Percentiles rank a stretch among this genome's conserved stretches.
phyloP scores from a whole-genome alignment of 106 monocot species.

The Dendrobium huoshanense region DNA sequence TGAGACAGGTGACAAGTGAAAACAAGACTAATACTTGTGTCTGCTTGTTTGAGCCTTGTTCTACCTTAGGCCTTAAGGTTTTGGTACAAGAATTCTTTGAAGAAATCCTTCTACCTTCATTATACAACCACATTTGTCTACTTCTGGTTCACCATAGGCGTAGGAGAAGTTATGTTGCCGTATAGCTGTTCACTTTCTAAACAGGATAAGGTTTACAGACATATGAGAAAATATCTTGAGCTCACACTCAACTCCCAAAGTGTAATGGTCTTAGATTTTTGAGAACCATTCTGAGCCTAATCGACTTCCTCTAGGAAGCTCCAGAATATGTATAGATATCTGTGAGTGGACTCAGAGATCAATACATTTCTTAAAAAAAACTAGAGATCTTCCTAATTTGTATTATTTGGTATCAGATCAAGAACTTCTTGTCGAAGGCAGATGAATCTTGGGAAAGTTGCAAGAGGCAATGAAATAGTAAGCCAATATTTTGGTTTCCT shows the following conservation, averaged over 20 bases:
- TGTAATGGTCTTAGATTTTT: background rate
- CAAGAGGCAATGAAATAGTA: background rate
- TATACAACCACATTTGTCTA: background rate
- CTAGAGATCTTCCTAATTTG: background rate
- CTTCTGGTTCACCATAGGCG: background rate
- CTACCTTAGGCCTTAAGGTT: too few species aligned
- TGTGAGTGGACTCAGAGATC: background rate
- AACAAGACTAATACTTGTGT: too few species aligned
- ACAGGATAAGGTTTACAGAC: background rate
- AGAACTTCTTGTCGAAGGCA: background rate
- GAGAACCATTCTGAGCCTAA: background rate
- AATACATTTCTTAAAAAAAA: background rate
- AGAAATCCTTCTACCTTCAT: background rate
- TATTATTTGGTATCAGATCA: background rate
- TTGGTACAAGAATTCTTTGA: background rate
- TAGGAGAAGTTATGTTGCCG: background rate
- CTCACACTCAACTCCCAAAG: background rate
- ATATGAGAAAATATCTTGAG: background rate
- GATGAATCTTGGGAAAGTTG: background rate
- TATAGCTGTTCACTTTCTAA: background rate
- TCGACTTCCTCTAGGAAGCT: background rate
- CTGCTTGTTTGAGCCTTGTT: too few species aligned
- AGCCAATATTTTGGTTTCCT: background rate
- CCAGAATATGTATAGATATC: slow-evolving; percentile 5
- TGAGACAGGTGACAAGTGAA: too few species aligned